Evolutionary conservation across 129 eudicot species (phyloP).

Genomic region (Cynara cardunculus): DNA sequence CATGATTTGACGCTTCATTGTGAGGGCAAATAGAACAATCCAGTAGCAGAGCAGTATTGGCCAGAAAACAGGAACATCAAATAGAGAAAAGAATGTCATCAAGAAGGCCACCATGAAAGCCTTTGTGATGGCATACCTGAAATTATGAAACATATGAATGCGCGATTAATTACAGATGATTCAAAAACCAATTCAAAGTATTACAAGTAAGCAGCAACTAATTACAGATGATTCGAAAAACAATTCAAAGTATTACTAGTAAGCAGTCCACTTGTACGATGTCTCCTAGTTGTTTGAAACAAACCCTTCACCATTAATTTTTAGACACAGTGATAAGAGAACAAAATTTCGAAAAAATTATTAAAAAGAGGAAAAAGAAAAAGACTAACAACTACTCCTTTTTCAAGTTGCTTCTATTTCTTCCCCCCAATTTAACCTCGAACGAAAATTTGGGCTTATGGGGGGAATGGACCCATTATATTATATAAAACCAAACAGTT

Average conservation of each 20-base stretch:
- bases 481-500: too few relatives aligned
- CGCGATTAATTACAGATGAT: neutral
- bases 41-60: conserved; percentile 68
- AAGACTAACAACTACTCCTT: too few relatives aligned
- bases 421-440: too few relatives aligned
- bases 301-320: neutral
- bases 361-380: too few relatives aligned
- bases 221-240: too few relatives aligned
- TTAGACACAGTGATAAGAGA: neutral
- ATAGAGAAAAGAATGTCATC: conserved; percentile 60
- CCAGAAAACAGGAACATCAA: conserved; percentile 76
- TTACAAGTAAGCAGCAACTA: too few relatives aligned
- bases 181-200: neutral
- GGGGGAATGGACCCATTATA: too few relatives aligned
- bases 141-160: conserved; percentile 3
- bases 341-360: neutral
- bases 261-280: neutral
- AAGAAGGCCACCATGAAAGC: conserved; percentile 57
- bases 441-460: too few relatives aligned
- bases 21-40: conserved; percentile 55
- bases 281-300: neutral
- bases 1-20: conserved; percentile 67
- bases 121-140: conserved; percentile 68
- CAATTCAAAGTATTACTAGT: too few relatives aligned
- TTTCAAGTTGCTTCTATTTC: too few relatives aligned